Evolutionary conservation across 257 asterid genomes (phyloP).

Genomic region (Echites panduratus): DNA sequence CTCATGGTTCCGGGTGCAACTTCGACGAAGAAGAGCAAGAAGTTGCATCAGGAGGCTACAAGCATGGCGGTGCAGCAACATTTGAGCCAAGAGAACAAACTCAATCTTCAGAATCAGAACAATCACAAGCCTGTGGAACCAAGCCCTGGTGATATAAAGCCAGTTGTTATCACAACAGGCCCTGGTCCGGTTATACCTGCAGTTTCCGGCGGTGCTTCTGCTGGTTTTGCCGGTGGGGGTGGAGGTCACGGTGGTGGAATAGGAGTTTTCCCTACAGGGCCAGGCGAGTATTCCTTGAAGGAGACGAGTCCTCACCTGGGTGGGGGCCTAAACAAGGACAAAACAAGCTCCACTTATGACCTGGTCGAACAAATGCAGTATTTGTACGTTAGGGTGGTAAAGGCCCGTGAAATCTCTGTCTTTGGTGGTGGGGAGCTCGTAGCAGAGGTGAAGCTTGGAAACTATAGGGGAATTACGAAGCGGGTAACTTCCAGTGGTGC

Average conservation of each 20-base stretch:
- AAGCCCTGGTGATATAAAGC: slow-evolving; percentile 53
- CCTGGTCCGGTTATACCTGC: slow-evolving; percentile 45
- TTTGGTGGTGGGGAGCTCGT: slow-evolving; percentile 56
- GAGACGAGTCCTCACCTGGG: slow-evolving; percentile 84
- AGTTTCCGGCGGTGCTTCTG: slow-evolving; percentile 19
- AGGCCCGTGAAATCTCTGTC: slow-evolving; percentile 46
- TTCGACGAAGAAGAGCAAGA: slow-evolving; percentile 57
- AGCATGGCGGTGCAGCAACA: slow-evolving; percentile 38
- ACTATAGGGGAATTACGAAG: slow-evolving; percentile 65
- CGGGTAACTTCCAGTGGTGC: slow-evolving; percentile 37
- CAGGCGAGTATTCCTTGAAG: slow-evolving; percentile 53
- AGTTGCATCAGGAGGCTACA: slow-evolving; percentile 44
- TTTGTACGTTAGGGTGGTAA: slow-evolving; percentile 59
- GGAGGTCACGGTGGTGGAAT: slow-evolving; percentile 26
- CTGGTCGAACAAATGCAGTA: slow-evolving; percentile 90
- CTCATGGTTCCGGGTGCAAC: slow-evolving; percentile 11
- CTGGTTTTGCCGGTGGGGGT: slow-evolving; percentile 18
- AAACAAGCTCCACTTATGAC: slow-evolving; percentile 68
- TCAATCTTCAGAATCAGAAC: slow-evolving; percentile 37
- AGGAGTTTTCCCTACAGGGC: slow-evolving; percentile 13
- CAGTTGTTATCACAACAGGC: slow-evolving; percentile 51
- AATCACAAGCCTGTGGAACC: slow-evolving; percentile 50
- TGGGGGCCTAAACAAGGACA: slow-evolving; percentile 49
- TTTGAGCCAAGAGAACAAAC: slow-evolving; percentile 24
- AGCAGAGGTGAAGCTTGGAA: slow-evolving; percentile 83